Percentiles rank a stretch among this genome's conserved stretches.
phyloP scores from a whole-genome alignment of 306 rosid genomes.

The Prunus campanulata region DNA sequence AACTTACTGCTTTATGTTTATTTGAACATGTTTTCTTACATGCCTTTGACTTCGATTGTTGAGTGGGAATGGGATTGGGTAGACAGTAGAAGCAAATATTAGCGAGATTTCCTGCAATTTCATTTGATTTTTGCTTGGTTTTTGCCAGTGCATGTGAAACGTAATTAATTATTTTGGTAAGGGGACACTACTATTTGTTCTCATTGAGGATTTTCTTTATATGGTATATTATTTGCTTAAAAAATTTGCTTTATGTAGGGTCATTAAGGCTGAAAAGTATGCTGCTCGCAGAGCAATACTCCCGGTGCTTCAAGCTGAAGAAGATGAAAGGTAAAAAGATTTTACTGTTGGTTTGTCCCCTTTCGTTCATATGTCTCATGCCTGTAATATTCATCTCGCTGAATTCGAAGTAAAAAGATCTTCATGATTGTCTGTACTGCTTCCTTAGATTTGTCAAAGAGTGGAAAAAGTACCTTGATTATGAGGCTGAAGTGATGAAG shows the following conservation, averaged over 20 bases:
- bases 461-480: slow-evolving; percentile 95
- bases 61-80: not conserved
- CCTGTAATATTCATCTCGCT: not conserved
- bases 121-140: not conserved
- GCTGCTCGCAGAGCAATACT: slow-evolving; percentile 87
- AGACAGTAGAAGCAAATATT: not conserved
- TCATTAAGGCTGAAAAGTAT: slow-evolving; percentile 87
- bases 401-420: not conserved
- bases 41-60: not conserved
- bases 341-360: not conserved
- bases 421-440: not conserved
- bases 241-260: slow-evolving; percentile 47
- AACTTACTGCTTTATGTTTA: not conserved
- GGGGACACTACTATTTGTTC: not conserved
- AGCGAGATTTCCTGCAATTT: not conserved
- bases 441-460: slow-evolving; percentile 75
- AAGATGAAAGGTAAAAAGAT: slow-evolving; percentile 81
- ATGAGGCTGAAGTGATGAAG: slow-evolving; percentile 98
- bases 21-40: not conserved
- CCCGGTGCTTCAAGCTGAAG: slow-evolving; percentile 97
- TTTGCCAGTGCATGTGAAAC: not conserved
- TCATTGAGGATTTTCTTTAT: not conserved
- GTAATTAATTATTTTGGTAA: not conserved
- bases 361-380: not conserved
- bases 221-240: slow-evolving; percentile 3